Evolutionary conservation across 1,284 basidiomycete species (phyloP).

Genomic region (Inonotus obliquus): DNA sequence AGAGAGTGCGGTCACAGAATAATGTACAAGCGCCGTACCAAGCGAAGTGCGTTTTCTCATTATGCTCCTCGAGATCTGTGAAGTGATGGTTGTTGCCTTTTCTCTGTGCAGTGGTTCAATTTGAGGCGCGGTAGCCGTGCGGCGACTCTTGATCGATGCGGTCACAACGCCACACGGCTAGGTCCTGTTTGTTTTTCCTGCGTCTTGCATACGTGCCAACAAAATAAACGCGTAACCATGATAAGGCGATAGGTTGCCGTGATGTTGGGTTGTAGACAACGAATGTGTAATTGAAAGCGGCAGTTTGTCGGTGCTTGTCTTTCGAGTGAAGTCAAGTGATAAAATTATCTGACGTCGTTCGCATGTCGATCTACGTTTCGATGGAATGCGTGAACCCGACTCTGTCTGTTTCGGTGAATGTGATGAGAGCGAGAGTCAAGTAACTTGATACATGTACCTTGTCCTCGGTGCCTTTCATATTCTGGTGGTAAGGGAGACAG

Average conservation of each 20-base stretch:
- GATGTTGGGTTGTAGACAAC: neutral
- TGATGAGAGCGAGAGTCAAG: too few species aligned
- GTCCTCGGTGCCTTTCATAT: slow-evolving; percentile 6
- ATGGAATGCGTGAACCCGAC: neutral
- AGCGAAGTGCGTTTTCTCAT: slow-evolving; percentile 44
- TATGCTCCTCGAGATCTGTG: neutral
- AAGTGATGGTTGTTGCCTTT: slow-evolving; percentile 4
- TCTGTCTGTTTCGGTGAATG: too few species aligned
- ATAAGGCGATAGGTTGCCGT: neutral
- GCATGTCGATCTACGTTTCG: neutral
- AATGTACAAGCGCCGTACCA: slow-evolving; percentile 65
- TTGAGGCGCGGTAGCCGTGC: slow-evolving; percentile 32
- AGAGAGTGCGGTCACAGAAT: slow-evolving; percentile 61
- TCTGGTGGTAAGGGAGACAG: neutral
- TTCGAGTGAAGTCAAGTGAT: neutral
- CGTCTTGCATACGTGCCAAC: neutral
- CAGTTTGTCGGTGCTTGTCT: slow-evolving; percentile 3
- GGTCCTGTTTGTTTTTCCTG: neutral
- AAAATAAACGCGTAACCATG: neutral
- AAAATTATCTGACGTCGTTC: neutral
- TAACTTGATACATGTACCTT: neutral
- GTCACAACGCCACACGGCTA: neutral
- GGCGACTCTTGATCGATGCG: neutral
- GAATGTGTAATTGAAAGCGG: neutral
- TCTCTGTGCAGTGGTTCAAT: slow-evolving; percentile 33